Evolutionary conservation across 2,329 filamentous ascomycete genomes (phyloP).

Genomic region (Microdochium nivale): DNA sequence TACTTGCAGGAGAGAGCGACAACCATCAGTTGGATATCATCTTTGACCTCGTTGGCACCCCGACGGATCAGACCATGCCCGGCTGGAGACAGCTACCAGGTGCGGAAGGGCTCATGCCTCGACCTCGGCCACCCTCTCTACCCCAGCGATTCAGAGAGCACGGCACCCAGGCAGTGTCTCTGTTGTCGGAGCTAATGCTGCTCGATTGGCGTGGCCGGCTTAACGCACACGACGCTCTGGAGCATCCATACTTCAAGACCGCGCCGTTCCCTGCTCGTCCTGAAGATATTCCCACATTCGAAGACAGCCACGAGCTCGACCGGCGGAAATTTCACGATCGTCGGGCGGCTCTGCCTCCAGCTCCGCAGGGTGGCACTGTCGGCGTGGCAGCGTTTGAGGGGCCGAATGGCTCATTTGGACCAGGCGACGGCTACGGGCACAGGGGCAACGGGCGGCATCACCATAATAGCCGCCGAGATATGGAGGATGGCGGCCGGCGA

Average conservation of each 20-base stretch:
- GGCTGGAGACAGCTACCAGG: constrained; percentile 79
- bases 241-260: constrained; percentile 85
- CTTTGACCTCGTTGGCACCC: constrained; percentile 84
- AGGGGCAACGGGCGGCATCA: constrained; percentile 31
- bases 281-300: constrained; percentile 81
- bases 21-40: constrained; percentile 86
- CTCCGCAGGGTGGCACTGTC: constrained; percentile 84
- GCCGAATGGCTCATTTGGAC: constrained; percentile 41
- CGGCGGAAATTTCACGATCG: constrained; percentile 83
- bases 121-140: constrained; percentile 55
- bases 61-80: constrained; percentile 86
- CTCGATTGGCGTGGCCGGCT: constrained; percentile 84
- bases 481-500: constrained; percentile 30
- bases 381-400: constrained; percentile 56
- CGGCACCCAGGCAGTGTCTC: constrained; percentile 61
- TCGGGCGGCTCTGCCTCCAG: constrained; percentile 76
- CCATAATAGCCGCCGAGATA: constrained; percentile 21
- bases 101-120: constrained; percentile 63
- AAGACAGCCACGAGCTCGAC: constrained; percentile 96
- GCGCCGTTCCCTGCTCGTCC: constrained; percentile 71
- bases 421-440: constrained; percentile 42
- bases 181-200: constrained; percentile 74
- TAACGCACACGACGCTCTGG: constrained; percentile 87
- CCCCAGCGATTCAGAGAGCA: constrained; percentile 67
- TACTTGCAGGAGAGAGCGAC: constrained; percentile 84